These are phyloP conservation scores for Phytopythium vexans DNA, from an alignment of 352 stramenopile genomes.

Conservation along the genomic window DNA sequence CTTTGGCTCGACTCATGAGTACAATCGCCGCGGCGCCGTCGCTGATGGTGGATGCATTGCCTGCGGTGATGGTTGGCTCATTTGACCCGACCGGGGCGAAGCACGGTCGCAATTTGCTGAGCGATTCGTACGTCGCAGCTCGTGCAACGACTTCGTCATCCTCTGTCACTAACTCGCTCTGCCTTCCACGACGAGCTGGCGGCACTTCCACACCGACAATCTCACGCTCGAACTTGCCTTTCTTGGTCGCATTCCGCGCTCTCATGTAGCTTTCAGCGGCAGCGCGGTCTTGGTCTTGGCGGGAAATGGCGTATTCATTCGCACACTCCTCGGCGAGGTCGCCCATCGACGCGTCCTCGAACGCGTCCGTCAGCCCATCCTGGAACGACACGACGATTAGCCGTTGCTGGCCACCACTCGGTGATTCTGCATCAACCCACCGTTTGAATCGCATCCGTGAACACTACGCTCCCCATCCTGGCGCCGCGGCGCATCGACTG, in stretches of 20 bases:
- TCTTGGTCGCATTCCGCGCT: constrained; percentile 42
- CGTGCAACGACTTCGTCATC: constrained; percentile 89
- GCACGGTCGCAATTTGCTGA: constrained; percentile 83
- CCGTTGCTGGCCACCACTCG: background rate
- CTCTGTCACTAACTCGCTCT: constrained; percentile 24
- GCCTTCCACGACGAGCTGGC: constrained; percentile 25
- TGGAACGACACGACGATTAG: constrained; percentile 43
- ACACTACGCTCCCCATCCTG: constrained; percentile 80
- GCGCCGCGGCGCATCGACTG: constrained; percentile 70
- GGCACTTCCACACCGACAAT: constrained; percentile 84
- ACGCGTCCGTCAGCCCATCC: constrained; percentile 93
- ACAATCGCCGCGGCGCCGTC: constrained; percentile 94
- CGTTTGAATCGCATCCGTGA: constrained; percentile 85
- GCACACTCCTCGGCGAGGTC: constrained; percentile 93
- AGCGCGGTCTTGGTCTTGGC: constrained; percentile 93
- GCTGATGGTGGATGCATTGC: constrained; percentile 95
- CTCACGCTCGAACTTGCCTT: constrained; percentile 75
- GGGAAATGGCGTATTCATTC: constrained; percentile 68
- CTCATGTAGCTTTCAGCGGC: constrained; percentile 91
- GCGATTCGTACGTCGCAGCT: constrained; percentile 82
- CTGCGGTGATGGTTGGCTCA: constrained; percentile 91
- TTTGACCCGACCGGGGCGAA: constrained; percentile 77
- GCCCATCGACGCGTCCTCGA: constrained; percentile 94
- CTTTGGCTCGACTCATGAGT: constrained; percentile 88
- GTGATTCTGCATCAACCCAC: constrained; percentile 13